Conservation (phyloP, 2,329 filamentous ascomycete species). For the Calonectria montana region DNA sequence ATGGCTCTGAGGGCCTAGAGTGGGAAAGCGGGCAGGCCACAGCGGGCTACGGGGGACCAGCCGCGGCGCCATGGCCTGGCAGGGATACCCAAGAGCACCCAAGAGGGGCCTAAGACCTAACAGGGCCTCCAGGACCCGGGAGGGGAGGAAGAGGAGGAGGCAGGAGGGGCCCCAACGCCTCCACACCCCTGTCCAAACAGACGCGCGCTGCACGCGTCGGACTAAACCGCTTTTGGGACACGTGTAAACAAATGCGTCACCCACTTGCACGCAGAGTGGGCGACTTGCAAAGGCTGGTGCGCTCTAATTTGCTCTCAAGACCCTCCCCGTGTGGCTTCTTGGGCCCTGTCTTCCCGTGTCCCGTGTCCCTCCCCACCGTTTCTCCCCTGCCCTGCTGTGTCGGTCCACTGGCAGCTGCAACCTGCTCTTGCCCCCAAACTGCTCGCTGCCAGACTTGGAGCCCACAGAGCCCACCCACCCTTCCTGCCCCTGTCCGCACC, state of each 20-base stretch:
- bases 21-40: conserved; percentile 30
- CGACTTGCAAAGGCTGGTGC: conserved; percentile 8
- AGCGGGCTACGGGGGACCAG: conserved; percentile 34
- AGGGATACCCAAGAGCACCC: conserved; percentile 17
- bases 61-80: conserved; percentile 37
- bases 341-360: conserved; percentile 29
- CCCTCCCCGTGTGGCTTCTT: conserved; percentile 20
- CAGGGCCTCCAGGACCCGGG: background rate
- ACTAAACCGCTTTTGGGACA: conserved; percentile 44
- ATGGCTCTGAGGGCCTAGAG: conserved; percentile 27
- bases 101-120: conserved; percentile 17
- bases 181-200: conserved; percentile 37
- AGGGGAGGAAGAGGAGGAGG: conserved; percentile 11
- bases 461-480: conserved; percentile 16
- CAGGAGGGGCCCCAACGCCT: conserved; percentile 30
- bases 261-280: conserved; percentile 27
- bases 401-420: conserved; percentile 26
- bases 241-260: conserved; percentile 54
- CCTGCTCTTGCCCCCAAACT: conserved; percentile 20
- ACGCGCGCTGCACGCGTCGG: conserved; percentile 48
- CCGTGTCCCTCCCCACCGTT: conserved; percentile 27
- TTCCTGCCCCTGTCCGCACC: conserved; percentile 26
- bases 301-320: conserved; percentile 25
- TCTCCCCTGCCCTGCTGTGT: conserved; percentile 22
- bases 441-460: conserved; percentile 23